These are phyloP conservation scores for Cercospora sesami DNA, from an alignment of 2,329 filamentous ascomycete species.

Conservation along the genomic window DNA sequence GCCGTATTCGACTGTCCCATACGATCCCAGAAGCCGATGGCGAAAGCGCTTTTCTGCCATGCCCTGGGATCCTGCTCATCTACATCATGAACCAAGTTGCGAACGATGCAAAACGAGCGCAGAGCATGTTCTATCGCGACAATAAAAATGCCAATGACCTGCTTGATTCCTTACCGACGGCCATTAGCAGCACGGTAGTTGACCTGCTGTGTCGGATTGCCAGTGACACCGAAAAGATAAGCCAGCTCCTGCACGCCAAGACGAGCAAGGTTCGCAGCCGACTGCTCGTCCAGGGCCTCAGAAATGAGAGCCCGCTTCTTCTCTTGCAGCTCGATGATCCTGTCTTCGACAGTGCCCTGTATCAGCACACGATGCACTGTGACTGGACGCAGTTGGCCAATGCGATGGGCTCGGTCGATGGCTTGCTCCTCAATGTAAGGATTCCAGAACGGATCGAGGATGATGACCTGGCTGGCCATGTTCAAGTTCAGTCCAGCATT, in stretches of 20 bases:
- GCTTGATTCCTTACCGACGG: neutral
- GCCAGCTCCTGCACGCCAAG: slow-evolving; percentile 67
- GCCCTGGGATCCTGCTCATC: neutral
- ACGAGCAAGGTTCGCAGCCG: slow-evolving; percentile 64
- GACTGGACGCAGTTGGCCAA: slow-evolving; percentile 74
- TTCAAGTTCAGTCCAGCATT: slow-evolving; percentile 86
- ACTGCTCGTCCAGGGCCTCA: slow-evolving; percentile 75
- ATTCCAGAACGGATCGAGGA: slow-evolving; percentile 94
- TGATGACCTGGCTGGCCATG: slow-evolving; percentile 79
- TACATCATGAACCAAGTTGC: neutral
- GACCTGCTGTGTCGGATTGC: slow-evolving; percentile 29
- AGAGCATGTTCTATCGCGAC: neutral
- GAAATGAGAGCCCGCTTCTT: slow-evolving; percentile 76
- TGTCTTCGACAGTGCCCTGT: slow-evolving; percentile 78
- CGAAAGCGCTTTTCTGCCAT: neutral
- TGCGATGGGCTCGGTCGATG: slow-evolving; percentile 83
- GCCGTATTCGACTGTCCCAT: neutral
- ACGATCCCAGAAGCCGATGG: neutral
- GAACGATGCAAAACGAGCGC: neutral
- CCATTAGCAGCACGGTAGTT: slow-evolving; percentile 22
- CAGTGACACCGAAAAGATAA: slow-evolving; percentile 62
- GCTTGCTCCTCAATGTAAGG: slow-evolving; percentile 91
- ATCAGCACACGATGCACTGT: slow-evolving; percentile 79
- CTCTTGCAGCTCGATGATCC: slow-evolving; percentile 76
- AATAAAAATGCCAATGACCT: neutral